These are phyloP conservation scores for Rhytidiadelphus loreus DNA, from an alignment of 225 moss, liverwort and hornwort species.

Conservation along the genomic window DNA sequence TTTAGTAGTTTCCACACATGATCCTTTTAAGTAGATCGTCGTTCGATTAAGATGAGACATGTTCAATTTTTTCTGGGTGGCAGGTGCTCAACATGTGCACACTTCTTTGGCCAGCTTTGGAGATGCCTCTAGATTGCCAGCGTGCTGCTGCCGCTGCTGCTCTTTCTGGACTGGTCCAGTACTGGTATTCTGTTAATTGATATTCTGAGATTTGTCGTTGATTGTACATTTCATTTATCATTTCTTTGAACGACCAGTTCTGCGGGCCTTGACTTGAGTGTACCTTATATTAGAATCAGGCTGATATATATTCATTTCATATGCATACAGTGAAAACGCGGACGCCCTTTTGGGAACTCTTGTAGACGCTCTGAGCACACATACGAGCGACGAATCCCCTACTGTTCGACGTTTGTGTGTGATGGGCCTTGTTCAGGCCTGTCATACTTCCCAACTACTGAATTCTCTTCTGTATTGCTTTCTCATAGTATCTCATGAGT, in stretches of 20 bases:
- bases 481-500: neutral
- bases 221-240: neutral
- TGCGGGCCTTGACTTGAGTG: neutral
- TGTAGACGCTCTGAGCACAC: slow-evolving; percentile 77
- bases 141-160: slow-evolving; percentile 91
- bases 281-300: neutral
- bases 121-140: slow-evolving; percentile 71
- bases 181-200: slow-evolving; percentile 26
- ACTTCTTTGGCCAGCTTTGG: slow-evolving; percentile 74
- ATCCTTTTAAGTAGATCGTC: neutral
- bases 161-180: slow-evolving; percentile 62
- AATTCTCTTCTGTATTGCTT: neutral
- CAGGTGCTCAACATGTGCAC: slow-evolving; percentile 80
- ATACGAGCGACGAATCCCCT: slow-evolving; percentile 75
- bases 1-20: neutral
- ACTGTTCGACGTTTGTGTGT: slow-evolving; percentile 76
- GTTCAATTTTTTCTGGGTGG: neutral
- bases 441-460: neutral
- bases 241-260: neutral
- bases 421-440: slow-evolving; percentile 75
- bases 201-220: neutral
- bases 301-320: neutral
- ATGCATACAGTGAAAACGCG: slow-evolving; percentile 47
- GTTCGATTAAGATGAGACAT: neutral
- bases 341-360: slow-evolving; percentile 57